Evolutionary conservation across 1,284 basidiomycete genomes (phyloP), one percentile per base, ranked within the genome.

Genomic region (Trichosporon asahii): DNA sequence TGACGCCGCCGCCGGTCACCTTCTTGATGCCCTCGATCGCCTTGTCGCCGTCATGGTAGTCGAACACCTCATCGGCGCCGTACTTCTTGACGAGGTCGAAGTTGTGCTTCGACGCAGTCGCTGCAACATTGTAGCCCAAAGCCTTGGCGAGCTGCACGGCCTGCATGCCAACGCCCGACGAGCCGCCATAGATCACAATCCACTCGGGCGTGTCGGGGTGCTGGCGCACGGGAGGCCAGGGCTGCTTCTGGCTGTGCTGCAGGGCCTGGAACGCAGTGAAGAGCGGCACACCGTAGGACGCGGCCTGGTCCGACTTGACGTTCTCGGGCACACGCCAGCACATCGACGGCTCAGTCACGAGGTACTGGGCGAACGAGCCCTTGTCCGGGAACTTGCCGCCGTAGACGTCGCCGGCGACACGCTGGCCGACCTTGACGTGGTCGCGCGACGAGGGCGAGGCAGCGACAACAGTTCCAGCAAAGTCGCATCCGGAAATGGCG

Each of bases 391-490:
- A 77, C 67, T 79, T 70, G 44, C 83, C 83, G 35, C 86, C 86
- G 72, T 85, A 84, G 7, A 87, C 84, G 66, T 84, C 82, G 11
- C 85, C 86, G 3, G 84, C 85, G 14, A 87, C 85, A 12, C 84
- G 82, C 70, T 86, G 83, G 6, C 87, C 87, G 23, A 84, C 77
- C 67, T 72, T 71, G 66, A 74, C 29, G 60, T 71, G 69, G 44
- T 49, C 64, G 55, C 63, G 67, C 49, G 53, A 21, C 31, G 37
- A 6, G 8, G 64, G 33, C 11, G 37, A 35, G 14, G 31, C 33
- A 27, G 27, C 68, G 40, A 82, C 84, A 69, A 88, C 83, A 1
- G 74, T 78, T 18, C 87, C 87, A 14, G 79, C 77, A 68, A 84
- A 86, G 78, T 88, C 73, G 64, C 73, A 74, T 7, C 73, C 73